Percentiles rank a stretch among this genome's conserved stretches.
phyloP scores from a whole-genome alignment of 768 basidiomycete genomes.

The Termitomyces sp. region DNA sequence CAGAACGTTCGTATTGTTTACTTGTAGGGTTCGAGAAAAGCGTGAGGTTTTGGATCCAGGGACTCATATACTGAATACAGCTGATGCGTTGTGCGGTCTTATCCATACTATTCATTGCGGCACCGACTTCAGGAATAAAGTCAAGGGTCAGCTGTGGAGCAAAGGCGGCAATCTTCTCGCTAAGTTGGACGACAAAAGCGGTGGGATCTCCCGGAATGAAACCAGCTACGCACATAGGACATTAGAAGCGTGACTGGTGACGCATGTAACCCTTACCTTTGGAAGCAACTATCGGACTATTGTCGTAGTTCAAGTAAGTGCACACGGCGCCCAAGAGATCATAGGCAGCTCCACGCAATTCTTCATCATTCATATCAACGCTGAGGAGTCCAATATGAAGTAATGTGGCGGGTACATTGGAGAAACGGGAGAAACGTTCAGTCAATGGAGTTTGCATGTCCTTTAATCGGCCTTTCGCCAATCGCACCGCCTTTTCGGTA shows the following conservation, averaged over 20 bases:
- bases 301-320: conserved; percentile 72
- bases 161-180: conserved; percentile 65
- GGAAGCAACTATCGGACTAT: conserved; percentile 61
- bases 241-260: neutral
- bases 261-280: conserved; percentile 44
- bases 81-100: conserved; percentile 54
- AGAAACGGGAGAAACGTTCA: conserved; percentile 71
- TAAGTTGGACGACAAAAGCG: conserved; percentile 58
- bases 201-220: conserved; percentile 65
- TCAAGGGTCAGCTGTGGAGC: conserved; percentile 85
- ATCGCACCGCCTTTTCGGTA: conserved; percentile 53
- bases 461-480: conserved; percentile 68
- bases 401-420: conserved; percentile 80
- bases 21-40: conserved; percentile 65
- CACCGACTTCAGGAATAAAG: conserved; percentile 81
- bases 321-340: conserved; percentile 76
- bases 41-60: conserved; percentile 83
- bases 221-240: conserved; percentile 38
- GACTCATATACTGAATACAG: conserved; percentile 78
- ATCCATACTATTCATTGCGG: conserved; percentile 52
- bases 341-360: conserved; percentile 74
- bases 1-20: conserved; percentile 65
- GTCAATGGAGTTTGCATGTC: conserved; percentile 44
- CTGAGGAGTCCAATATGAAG: conserved; percentile 85
- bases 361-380: conserved; percentile 67